Evolutionary conservation across 257 asterid genomes (phyloP).

Genomic region (Schizonepeta tenuifolia): DNA sequence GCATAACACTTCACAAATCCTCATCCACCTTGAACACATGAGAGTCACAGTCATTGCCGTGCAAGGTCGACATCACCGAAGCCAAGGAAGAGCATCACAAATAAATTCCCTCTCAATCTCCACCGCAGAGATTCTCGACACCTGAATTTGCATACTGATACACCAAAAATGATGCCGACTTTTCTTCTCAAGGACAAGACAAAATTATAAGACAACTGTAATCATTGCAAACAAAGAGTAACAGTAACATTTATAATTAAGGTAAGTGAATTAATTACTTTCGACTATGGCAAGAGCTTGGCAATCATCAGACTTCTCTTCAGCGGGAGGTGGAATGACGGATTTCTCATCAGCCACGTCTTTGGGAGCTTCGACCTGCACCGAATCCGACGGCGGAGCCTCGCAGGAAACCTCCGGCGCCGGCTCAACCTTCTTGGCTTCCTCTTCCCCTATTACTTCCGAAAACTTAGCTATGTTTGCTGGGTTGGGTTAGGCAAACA

Average conservation of each 20-base stretch:
- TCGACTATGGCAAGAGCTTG: conserved; percentile 48
- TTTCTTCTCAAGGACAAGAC: not conserved
- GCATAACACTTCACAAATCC: too few relatives aligned
- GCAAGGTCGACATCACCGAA: too few relatives aligned
- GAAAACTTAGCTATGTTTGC: conserved; percentile 49
- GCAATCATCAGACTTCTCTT: conserved; percentile 48
- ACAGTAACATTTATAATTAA: not conserved
- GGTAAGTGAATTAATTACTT: conserved; percentile 43
- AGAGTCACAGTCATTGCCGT: too few relatives aligned
- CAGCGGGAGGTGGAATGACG: conserved; percentile 54
- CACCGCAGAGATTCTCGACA: too few relatives aligned
- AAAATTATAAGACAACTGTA: too few relatives aligned
- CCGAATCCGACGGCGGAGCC: conserved; percentile 26
- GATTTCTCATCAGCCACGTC: conserved; percentile 74
- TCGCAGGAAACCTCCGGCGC: conserved; percentile 35
- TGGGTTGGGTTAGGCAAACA: not conserved
- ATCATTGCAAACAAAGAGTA: not conserved
- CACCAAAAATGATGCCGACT: not conserved
- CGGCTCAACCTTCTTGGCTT: conserved; percentile 51
- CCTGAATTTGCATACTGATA: too few relatives aligned
- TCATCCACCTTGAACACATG: too few relatives aligned
- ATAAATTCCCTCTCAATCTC: too few relatives aligned
- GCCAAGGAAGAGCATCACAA: too few relatives aligned
- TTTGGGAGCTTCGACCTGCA: conserved; percentile 42
- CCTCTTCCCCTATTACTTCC: conserved; percentile 63